Conservation (phyloP, 768 basidiomycete genomes). For the Tulasnella sp. region DNA sequence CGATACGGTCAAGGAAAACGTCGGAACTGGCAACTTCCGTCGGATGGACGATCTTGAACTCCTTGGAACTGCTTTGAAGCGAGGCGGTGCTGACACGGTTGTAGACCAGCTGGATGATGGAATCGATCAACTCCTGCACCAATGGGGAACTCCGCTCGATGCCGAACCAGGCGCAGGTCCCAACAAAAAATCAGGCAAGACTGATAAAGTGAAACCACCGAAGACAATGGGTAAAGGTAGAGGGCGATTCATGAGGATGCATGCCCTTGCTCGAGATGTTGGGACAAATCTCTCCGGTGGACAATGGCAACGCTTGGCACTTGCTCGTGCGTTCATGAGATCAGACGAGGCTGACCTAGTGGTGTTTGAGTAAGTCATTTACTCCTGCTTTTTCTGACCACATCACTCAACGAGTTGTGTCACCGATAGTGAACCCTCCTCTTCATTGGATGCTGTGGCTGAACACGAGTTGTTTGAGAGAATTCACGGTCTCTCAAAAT, state of each 20-base stretch:
- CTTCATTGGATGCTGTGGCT: slow-evolving; percentile 31
- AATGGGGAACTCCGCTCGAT: slow-evolving; percentile 2
- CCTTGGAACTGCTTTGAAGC: slow-evolving; percentile 49
- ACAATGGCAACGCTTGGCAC: slow-evolving; percentile 78
- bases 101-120: slow-evolving; percentile 57
- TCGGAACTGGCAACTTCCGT: slow-evolving; percentile 70
- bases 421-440: slow-evolving; percentile 22
- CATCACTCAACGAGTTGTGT: background rate
- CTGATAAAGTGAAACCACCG: background rate
- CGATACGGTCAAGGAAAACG: slow-evolving; percentile 64
- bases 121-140: slow-evolving; percentile 54
- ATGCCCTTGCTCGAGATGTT: background rate
- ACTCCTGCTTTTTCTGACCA: background rate
- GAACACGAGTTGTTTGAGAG: slow-evolving; percentile 63
- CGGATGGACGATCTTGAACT: slow-evolving; percentile 43
- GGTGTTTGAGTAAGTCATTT: slow-evolving; percentile 66
- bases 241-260: background rate
- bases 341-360: slow-evolving; percentile 58
- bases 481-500: slow-evolving; percentile 24
- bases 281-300: background rate
- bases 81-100: slow-evolving; percentile 57
- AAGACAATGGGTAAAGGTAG: slow-evolving; percentile 1
- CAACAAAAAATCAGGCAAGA: no score
- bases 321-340: slow-evolving; percentile 80
- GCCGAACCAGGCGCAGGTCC: no score